Evolutionary conservation across 1,284 basidiomycete genomes (phyloP).

Genomic region (Hemileia vastatrix): DNA sequence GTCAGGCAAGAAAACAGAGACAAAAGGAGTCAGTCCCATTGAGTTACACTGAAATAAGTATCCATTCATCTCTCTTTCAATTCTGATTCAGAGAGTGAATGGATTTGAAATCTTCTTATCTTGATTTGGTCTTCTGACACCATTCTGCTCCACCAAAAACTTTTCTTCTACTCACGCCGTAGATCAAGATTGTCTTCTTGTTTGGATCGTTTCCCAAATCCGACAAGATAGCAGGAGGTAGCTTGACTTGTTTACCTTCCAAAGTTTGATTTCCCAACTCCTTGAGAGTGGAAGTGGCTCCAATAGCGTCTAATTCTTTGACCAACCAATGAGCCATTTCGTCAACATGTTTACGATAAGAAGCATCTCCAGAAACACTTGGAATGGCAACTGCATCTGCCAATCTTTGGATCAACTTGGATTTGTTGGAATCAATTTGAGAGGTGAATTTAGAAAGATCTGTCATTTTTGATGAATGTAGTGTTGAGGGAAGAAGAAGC

Average conservation of each 20-base stretch:
- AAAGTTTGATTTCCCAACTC: conserved; percentile 62
- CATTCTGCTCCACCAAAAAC: not conserved
- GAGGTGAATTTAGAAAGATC: too few species aligned
- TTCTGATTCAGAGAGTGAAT: not conserved
- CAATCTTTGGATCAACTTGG: conserved; percentile 34
- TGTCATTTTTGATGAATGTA: too few species aligned
- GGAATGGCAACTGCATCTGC: conserved; percentile 41
- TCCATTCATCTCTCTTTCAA: too few species aligned
- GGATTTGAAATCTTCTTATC: not conserved
- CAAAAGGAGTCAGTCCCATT: not conserved
- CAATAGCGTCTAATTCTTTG: conserved; percentile 35
- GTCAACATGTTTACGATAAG: conserved; percentile 39
- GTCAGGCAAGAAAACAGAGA: not conserved
- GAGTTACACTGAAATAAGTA: too few species aligned
- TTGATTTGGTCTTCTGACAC: not conserved
- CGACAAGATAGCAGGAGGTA: conserved; percentile 83
- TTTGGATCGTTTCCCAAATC: conserved; percentile 60
- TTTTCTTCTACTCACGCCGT: conserved; percentile 54
- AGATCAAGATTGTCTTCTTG: conserved; percentile 83
- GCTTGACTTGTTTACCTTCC: conserved; percentile 63
- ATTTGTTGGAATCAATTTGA: conserved; percentile 40
- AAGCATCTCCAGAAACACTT: conserved; percentile 40
- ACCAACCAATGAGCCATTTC: conserved; percentile 42
- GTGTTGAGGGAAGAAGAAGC: too few species aligned
- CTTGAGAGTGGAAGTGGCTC: conserved; percentile 35